Conservation (phyloP, 2,329 filamentous ascomycete genomes). For the Pseudogymnoascus sp. region DNA sequence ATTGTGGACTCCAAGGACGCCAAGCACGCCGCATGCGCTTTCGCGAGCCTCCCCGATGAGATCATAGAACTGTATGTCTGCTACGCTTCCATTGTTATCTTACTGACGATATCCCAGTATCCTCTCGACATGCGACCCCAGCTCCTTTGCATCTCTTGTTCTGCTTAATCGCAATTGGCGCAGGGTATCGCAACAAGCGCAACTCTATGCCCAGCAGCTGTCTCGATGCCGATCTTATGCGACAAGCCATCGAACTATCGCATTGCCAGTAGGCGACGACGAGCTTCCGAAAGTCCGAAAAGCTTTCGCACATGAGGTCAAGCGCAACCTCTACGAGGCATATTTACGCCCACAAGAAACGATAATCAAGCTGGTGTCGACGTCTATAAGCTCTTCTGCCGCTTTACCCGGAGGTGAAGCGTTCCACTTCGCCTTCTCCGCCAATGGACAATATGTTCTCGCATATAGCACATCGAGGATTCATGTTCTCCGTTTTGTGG, state of each 20-base stretch:
- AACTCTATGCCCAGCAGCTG: constrained; percentile 59
- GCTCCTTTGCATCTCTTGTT: constrained; percentile 60
- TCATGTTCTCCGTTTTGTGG: constrained; percentile 66
- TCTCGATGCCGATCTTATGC: constrained; percentile 54
- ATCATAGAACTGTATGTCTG: constrained; percentile 60
- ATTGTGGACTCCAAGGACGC: neutral
- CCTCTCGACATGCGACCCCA: constrained; percentile 34
- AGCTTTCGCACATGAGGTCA: constrained; percentile 63
- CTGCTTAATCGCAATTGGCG: constrained; percentile 62
- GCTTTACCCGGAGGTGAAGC: constrained; percentile 75
- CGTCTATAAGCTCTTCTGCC: constrained; percentile 72
- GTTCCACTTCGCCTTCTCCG: constrained; percentile 76
- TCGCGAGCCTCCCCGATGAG: constrained; percentile 58
- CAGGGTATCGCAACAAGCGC: constrained; percentile 54
- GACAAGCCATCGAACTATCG: constrained; percentile 38
- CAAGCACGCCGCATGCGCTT: constrained; percentile 32
- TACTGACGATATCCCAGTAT: constrained; percentile 14
- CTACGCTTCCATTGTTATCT: constrained; percentile 15
- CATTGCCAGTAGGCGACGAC: constrained; percentile 38
- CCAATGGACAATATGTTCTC: constrained; percentile 66
- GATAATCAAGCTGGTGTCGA: constrained; percentile 73
- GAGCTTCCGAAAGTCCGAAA: constrained; percentile 55
- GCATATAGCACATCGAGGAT: constrained; percentile 83
- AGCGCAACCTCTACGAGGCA: constrained; percentile 70
- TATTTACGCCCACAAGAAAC: constrained; percentile 66